A percentile compares a stretch with the other conserved stretches of the same genome.
These are phyloP conservation scores for Mentha longifolia DNA, from an alignment of 257 asterid species.

Conservation along the genomic window DNA sequence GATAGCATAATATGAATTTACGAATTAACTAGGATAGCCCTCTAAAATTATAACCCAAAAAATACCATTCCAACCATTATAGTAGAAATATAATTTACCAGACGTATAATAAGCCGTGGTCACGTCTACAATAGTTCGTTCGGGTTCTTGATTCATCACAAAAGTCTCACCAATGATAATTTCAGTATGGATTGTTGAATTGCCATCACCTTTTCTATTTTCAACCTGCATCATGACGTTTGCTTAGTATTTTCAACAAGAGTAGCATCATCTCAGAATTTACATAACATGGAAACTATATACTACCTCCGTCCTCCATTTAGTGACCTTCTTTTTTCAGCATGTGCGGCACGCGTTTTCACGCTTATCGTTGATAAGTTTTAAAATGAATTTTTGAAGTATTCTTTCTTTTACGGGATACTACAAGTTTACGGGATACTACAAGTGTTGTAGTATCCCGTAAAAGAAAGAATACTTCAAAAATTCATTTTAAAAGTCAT, in stretches of 20 bases:
- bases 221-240: conserved; percentile 51
- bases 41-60: neutral
- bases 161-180: conserved; percentile 27
- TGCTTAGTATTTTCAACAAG: conserved; percentile 26
- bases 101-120: conserved; percentile 24
- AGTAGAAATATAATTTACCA: conserved; percentile 43
- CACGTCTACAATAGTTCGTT: conserved; percentile 37
- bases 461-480: too few species aligned
- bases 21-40: neutral
- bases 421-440: too few species aligned
- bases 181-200: conserved; percentile 23
- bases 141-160: conserved; percentile 32
- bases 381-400: too few species aligned
- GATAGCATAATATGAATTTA: neutral
- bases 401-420: too few species aligned
- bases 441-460: too few species aligned
- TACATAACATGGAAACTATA: neutral
- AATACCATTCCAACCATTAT: neutral
- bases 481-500: too few species aligned
- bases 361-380: too few species aligned
- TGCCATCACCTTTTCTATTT: conserved; percentile 29
- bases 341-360: too few species aligned
- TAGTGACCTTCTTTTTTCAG: too few species aligned
- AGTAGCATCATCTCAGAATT: neutral
- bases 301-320: too few species aligned